Percentiles rank a stretch among this genome's conserved stretches.
Conservation (phyloP, 1,139 yeast species). For the Geotrichum klebahnii region DNA sequence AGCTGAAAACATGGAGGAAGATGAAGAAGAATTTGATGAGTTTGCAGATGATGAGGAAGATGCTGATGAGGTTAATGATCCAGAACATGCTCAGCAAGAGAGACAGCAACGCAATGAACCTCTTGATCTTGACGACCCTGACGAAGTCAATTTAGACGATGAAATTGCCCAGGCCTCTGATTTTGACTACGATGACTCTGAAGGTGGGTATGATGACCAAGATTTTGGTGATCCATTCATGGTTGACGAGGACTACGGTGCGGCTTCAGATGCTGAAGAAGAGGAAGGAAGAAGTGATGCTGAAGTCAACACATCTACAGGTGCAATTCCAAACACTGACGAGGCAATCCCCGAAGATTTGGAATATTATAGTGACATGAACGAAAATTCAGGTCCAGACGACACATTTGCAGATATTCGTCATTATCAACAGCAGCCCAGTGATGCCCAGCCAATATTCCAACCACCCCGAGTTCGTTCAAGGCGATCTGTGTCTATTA, state of each 20-base stretch:
- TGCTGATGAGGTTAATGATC: too few species aligned
- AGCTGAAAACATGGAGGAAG: slow-evolving; percentile 4
- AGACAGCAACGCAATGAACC: too few species aligned
- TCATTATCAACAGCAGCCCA: neutral
- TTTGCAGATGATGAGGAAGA: slow-evolving; percentile 5
- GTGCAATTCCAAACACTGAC: neutral
- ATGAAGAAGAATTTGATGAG: slow-evolving; percentile 5
- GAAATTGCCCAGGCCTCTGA: slow-evolving; percentile 7
- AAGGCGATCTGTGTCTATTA: neutral
- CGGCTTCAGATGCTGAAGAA: slow-evolving; percentile 1
- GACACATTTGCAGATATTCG: slow-evolving; percentile 1
- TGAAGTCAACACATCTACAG: neutral
- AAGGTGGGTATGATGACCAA: slow-evolving; percentile 10
- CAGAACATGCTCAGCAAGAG: slow-evolving; percentile 1
- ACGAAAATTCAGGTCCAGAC: slow-evolving; percentile 1
- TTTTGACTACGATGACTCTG: slow-evolving; percentile 12
- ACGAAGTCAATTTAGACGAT: slow-evolving; percentile 9
- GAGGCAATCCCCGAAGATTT: neutral
- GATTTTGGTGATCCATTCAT: slow-evolving; percentile 12
- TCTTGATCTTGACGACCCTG: slow-evolving; percentile 5
- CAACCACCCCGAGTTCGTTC: too few species aligned
- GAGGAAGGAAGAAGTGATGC: neutral
- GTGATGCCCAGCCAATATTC: too few species aligned
- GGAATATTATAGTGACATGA: neutral
- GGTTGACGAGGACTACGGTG: slow-evolving; percentile 15